Conservation (phyloP, 495 filamentous ascomycete genomes). For the Apodospora peruviana region DNA sequence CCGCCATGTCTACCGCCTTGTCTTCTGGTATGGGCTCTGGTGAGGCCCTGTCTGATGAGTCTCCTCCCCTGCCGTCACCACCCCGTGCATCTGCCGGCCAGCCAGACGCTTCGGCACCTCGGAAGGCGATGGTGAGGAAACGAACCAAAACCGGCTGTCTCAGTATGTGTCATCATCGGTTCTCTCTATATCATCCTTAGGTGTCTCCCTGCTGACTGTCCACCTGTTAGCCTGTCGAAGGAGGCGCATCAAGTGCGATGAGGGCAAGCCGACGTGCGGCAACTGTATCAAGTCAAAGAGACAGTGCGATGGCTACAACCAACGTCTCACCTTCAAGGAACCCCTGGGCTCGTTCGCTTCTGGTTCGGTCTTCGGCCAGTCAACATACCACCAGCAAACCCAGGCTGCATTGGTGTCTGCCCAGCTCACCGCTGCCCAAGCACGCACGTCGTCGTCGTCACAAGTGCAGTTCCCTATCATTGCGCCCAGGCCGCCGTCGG, state of each 20-base stretch:
- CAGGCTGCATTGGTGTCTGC: conserved; percentile 14
- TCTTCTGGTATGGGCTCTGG: not conserved
- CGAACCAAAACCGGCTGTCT: conserved; percentile 96
- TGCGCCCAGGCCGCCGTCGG: conserved; percentile 28
- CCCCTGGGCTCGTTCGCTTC: conserved; percentile 57
- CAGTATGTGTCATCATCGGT: conserved; percentile 52
- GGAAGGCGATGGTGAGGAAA: conserved; percentile 50
- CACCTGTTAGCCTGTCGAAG: conserved; percentile 71
- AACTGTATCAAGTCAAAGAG: conserved; percentile 94
- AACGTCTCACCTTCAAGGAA: conserved; percentile 87
- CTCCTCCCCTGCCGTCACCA: conserved; percentile 9
- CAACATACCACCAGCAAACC: conserved; percentile 20
- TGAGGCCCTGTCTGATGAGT: conserved; percentile 5
- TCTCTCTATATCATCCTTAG: not conserved
- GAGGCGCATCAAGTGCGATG: conserved; percentile 94
- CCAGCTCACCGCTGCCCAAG: conserved; percentile 19
- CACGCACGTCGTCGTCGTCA: conserved; percentile 9
- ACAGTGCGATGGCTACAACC: conserved; percentile 90
- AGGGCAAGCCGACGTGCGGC: conserved; percentile 83
- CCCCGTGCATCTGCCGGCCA: conserved; percentile 6
- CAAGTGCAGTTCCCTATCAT: conserved; percentile 25
- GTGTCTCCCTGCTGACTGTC: not conserved
- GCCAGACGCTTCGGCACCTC: conserved; percentile 22
- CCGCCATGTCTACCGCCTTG: no score
- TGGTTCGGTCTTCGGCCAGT: conserved; percentile 18